phyloP scores from a whole-genome alignment of 148 eudicot species.

The Vaccinium myrtillus region DNA sequence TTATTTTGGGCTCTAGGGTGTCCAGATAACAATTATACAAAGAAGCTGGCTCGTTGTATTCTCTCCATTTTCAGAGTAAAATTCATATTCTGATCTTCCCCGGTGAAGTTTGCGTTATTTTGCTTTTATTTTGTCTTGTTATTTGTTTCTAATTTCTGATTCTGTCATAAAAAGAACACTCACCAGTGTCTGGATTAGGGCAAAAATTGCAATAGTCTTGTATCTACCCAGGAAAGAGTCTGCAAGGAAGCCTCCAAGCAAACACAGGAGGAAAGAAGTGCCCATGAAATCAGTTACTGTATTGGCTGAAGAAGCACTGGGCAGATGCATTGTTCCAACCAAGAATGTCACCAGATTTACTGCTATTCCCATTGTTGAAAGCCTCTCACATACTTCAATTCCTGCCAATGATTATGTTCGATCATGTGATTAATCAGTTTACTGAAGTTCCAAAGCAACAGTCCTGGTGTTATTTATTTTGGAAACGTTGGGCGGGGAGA shows the following conservation, averaged over 20 bases:
- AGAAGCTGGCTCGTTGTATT: too few relatives aligned
- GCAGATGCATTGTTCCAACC: constrained; percentile 70
- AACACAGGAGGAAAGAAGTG: constrained; percentile 74
- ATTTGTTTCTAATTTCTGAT: not conserved
- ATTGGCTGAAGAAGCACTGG: constrained; percentile 78
- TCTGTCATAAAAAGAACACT: constrained; percentile 1
- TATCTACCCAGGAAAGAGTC: constrained; percentile 85
- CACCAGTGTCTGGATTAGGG: constrained; percentile 61
- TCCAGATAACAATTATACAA: too few relatives aligned
- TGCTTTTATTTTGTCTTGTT: not conserved
- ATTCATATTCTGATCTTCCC: too few relatives aligned
- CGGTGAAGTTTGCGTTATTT: not conserved
- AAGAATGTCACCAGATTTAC: constrained; percentile 92
- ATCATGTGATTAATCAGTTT: not conserved
- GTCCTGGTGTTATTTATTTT: not conserved
- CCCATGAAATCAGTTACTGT: constrained; percentile 90
- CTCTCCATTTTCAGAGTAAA: too few relatives aligned
- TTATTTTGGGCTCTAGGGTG: too few relatives aligned
- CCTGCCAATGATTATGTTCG: constrained; percentile 32
- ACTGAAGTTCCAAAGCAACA: not conserved
- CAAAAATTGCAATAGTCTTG: constrained; percentile 69
- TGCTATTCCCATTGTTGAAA: constrained; percentile 95
- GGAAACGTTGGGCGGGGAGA: too few relatives aligned
- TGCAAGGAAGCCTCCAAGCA: constrained; percentile 85
- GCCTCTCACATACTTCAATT: constrained; percentile 85